Evolutionary conservation across 768 basidiomycete genomes (phyloP).

Genomic region (Suillus spraguei): DNA sequence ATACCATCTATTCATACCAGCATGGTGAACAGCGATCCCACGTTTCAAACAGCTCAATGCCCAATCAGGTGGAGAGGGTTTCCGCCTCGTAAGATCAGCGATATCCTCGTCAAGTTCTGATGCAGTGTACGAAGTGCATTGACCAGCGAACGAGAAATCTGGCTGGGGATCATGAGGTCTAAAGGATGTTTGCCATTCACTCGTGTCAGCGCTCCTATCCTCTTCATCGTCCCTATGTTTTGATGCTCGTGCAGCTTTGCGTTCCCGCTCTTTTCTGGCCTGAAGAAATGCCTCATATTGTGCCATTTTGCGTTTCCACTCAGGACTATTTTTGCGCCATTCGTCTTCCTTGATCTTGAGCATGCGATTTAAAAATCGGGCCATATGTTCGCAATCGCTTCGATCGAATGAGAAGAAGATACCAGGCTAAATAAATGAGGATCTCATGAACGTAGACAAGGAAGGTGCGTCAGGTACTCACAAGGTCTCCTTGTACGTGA

Average conservation of each 20-base stretch:
- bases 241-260: constrained; percentile 40
- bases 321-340: constrained; percentile 49
- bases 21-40: constrained; percentile 71
- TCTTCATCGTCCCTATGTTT: constrained; percentile 40
- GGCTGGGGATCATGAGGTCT: constrained; percentile 57
- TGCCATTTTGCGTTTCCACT: constrained; percentile 52
- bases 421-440: constrained; percentile 48
- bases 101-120: constrained; percentile 54
- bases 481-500: constrained; percentile 53
- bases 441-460: not conserved
- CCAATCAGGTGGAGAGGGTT: constrained; percentile 41
- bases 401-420: constrained; percentile 72
- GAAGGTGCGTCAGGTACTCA: constrained; percentile 33
- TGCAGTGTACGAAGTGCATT: constrained; percentile 43
- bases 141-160: constrained; percentile 62
- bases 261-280: constrained; percentile 50
- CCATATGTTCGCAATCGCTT: constrained; percentile 58
- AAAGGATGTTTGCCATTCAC: constrained; percentile 55
- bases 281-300: constrained; percentile 55
- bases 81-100: constrained; percentile 34
- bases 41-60: constrained; percentile 50
- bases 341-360: constrained; percentile 47
- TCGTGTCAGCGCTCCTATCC: constrained; percentile 23
- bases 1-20: constrained; percentile 69
- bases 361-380: constrained; percentile 32